phyloP scores from a whole-genome alignment of 169 alveolate species.

The Toxoplasma gondii region DNA sequence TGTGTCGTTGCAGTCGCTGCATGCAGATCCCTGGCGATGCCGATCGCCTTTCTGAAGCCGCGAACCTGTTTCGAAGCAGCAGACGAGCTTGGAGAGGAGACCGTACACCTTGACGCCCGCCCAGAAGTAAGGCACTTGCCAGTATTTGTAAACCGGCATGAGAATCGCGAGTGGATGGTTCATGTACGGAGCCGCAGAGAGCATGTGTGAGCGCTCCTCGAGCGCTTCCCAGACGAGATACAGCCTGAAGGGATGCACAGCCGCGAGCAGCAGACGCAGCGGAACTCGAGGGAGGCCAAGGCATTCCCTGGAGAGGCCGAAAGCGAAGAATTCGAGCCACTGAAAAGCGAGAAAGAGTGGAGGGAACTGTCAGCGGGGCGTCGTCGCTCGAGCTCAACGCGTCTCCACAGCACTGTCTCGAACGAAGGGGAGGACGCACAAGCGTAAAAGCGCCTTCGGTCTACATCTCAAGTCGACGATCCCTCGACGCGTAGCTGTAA shows the following conservation, averaged over 20 bases:
- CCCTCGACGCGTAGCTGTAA: too few relatives aligned
- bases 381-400: too few relatives aligned
- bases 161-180: constrained; percentile 86
- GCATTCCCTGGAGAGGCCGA: not conserved
- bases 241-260: constrained; percentile 13
- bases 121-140: constrained; percentile 89
- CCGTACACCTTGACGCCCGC: constrained; percentile 89
- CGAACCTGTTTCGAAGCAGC: constrained; percentile 80
- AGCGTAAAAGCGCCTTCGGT: not conserved
- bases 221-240: constrained; percentile 91
- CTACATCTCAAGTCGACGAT: too few relatives aligned
- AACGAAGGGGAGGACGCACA: not conserved
- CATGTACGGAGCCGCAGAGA: constrained; percentile 88
- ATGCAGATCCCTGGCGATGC: too few relatives aligned
- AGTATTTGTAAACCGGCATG: constrained; percentile 86
- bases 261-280: not conserved
- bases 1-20: too few relatives aligned
- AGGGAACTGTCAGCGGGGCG: too few relatives aligned
- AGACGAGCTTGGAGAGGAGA: constrained; percentile 83
- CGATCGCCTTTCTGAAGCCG: too few relatives aligned
- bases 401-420: not conserved
- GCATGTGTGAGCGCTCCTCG: constrained; percentile 91
- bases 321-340: not conserved
- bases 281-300: not conserved
- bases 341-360: not conserved